phyloP scores from a whole-genome alignment of 129 eudicot species.

The Oenanthe sinensis region DNA sequence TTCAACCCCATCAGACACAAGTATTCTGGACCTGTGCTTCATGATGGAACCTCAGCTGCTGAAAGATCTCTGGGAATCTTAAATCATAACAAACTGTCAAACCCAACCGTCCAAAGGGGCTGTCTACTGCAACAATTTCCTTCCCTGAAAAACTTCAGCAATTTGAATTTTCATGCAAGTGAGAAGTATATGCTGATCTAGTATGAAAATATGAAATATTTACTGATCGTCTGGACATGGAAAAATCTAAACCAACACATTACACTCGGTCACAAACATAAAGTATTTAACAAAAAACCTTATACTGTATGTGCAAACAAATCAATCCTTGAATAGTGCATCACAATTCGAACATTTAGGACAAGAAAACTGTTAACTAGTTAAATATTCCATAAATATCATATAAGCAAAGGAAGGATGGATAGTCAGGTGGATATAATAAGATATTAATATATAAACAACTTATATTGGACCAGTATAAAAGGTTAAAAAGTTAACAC shows the following conservation, averaged over 20 bases:
- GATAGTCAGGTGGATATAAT: not conserved
- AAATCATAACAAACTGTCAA: conserved; percentile 93
- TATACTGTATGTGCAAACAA: not conserved
- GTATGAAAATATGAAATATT: not conserved
- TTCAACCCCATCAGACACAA: conserved; percentile 2
- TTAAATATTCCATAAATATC: not conserved
- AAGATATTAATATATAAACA: not conserved
- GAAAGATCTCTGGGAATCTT: conserved; percentile 88
- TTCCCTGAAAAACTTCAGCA: conserved; percentile 44
- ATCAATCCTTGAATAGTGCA: not conserved
- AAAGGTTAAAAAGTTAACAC: not conserved
- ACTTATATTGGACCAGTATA: not conserved
- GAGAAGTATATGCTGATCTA: not conserved
- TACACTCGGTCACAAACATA: not conserved
- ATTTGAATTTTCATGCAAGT: conserved; percentile 14
- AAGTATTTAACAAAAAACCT: not conserved
- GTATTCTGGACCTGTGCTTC: conserved; percentile 53
- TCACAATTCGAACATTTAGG: not conserved
- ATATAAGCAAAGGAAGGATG: not conserved
- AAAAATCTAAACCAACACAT: not conserved
- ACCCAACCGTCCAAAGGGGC: conserved; percentile 89
- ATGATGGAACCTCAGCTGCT: conserved; percentile 71
- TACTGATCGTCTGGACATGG: not conserved
- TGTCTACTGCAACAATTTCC: conserved; percentile 68
- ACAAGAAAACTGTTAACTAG: not conserved